These are phyloP conservation scores for Claviceps sp. DNA, from an alignment of 2,329 filamentous ascomycete genomes.

Conservation along the genomic window DNA sequence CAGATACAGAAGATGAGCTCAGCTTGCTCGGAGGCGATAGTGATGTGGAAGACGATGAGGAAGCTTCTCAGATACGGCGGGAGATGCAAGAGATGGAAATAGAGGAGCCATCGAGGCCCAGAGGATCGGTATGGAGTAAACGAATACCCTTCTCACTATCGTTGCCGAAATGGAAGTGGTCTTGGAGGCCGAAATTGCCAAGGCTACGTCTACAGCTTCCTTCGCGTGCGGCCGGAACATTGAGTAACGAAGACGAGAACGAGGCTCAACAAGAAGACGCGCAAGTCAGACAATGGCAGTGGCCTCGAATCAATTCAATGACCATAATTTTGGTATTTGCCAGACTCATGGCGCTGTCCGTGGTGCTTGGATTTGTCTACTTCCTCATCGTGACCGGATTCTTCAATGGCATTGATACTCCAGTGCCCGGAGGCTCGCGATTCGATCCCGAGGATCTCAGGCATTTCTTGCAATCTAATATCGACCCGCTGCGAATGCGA, in stretches of 20 bases:
- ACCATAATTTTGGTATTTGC: constrained; percentile 49
- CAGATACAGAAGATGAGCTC: constrained; percentile 61
- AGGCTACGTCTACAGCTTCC: constrained; percentile 36
- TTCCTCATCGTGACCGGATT: constrained; percentile 76
- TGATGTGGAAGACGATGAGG: constrained; percentile 27
- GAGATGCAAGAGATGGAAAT: constrained; percentile 87
- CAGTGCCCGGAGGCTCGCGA: constrained; percentile 49
- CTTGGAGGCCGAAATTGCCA: constrained; percentile 39
- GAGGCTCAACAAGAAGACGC: constrained; percentile 6
- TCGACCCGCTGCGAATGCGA: constrained; percentile 56
- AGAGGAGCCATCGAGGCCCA: constrained; percentile 45
- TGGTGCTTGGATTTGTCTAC: constrained; percentile 69
- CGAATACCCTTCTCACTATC: constrained; percentile 39
- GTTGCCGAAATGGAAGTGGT: constrained; percentile 41
- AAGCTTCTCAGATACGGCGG: constrained; percentile 56
- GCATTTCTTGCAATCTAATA: constrained; percentile 56
- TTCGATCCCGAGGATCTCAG: constrained; percentile 78
- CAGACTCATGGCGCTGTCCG: constrained; percentile 58
- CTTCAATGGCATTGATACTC: constrained; percentile 51
- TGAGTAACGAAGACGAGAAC: constrained; percentile 7
- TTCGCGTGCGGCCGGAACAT: constrained; percentile 18
- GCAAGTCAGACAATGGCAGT: constrained; percentile 14
- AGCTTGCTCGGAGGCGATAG: constrained; percentile 37
- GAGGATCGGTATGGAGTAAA: constrained; percentile 39
- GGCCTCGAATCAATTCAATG: constrained; percentile 28